Base-by-base conservation (phyloP, 2,329 filamentous ascomycete genomes). In the Cercospora janseana region DNA sequence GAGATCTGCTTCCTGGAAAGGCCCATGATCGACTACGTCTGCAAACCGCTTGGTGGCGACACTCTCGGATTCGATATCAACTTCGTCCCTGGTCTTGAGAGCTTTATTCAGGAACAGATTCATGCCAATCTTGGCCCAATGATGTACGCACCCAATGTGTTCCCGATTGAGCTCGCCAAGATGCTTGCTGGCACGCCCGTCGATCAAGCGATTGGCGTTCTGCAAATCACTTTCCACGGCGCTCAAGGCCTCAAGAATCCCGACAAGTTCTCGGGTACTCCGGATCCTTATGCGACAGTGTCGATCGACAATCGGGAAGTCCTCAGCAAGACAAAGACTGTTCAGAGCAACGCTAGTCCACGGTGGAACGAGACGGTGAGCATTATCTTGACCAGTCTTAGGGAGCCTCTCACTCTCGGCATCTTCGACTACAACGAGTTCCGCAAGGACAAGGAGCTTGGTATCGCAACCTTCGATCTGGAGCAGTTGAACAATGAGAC, bases 51-150 rank as follows among this genome's bases (percentile, higher is more conserved):
- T 10, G 93, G 93, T 61, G 94, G 94, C 54, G 93, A 98, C 54
- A 91, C 81, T 2, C 88, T 98, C 58, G 93, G 93, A 29, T 96
- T 98, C 67, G 93, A 98, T 65, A 97, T 98, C 78, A 97, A 96
- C 74, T 96, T 98, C 71, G 94, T 98, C 60, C 93, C 93, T 13
- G 92, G 92, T 60, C 79, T 98, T 18, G 91, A 97, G 69, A 80
- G 70, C 49, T 98, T 98, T 71, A 98, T 98, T 63, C 83, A 88
- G 67, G 93, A 98, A 62, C 89, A 95, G 73, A 95, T 98, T 46
- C 94, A 98, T 69, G 87, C 86, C 56, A 96, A 92, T 65, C 74
- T 98, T 42, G 86, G 83, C 2, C 94, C 93, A 0, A 97, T 98
- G 86, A 95, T 98, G 89, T 98, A 98, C 67, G 85, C 83, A 28